Base-by-base conservation (phyloP, 768 basidiomycete species). In the Jaapia argillacea region DNA sequence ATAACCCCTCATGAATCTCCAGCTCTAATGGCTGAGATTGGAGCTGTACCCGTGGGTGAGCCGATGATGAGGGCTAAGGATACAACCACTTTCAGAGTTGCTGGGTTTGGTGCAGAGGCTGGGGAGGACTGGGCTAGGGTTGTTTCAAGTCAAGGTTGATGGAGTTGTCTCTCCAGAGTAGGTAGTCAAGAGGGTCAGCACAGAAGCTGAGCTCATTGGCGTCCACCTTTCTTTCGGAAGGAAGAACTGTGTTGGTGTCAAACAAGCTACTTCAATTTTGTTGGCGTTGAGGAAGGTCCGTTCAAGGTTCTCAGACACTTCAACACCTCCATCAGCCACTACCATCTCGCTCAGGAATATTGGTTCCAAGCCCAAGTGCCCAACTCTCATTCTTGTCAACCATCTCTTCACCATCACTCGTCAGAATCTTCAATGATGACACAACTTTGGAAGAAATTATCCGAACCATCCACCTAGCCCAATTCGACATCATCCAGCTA, bases 21-120 rank as follows among this genome's bases (percentile, higher is more conserved):
- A n/a, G n/a, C n/a, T n/a, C 69, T 98, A 43, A 83, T 98, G 64
- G 93, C 93, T 12, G 94, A 98, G 64, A 85, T 97, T 4, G 66
- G 75, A 27, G 96, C 87, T 20, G 81, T 99, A 6, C 71, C 98
- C 16, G 85, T 99, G 39, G 96, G 96, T 13, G 96, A 99, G 66
- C 81, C 89, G 16, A 65, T 99, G 45, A 98, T 98, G 96, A 77
- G 87, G 12, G 89, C 94, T 2, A 58, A 72, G 47, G 85, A 97
- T 59, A 77, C 90, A 2, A 68, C 72, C 21, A 72, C 71, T 1
- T 97, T 93, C 66, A 87, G 69, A 81, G 47, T 70, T 98, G 14
- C 70, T 94, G 33, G 83, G 75, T 36, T 63, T 75, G 51, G 4
- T 6, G 23, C 21, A 12, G 44, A 52, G 22, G 25, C 24, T 35